Evolutionary conservation across 1,284 basidiomycete genomes (phyloP).

Genomic region (Cerioporus squamosus): DNA sequence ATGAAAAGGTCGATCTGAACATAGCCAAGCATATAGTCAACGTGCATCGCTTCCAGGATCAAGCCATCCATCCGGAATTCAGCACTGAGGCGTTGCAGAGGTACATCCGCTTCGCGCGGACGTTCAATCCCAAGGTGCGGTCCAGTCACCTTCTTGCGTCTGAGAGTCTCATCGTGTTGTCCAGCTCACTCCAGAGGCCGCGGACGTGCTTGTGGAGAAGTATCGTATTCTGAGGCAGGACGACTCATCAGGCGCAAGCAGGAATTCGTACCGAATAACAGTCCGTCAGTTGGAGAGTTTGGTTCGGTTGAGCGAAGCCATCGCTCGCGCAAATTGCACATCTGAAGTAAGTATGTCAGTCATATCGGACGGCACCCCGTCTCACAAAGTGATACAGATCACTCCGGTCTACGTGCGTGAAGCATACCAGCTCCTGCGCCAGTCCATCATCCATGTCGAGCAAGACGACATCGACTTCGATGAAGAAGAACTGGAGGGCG

Average conservation of each 20-base stretch:
- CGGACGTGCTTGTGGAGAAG: slow-evolving; percentile 94
- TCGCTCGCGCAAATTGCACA: slow-evolving; percentile 95
- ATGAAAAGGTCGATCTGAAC: slow-evolving; percentile 90
- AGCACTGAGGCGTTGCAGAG: slow-evolving; percentile 95
- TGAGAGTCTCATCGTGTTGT: neutral
- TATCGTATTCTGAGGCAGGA: slow-evolving; percentile 94
- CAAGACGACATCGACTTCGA: slow-evolving; percentile 99
- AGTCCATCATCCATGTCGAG: slow-evolving; percentile 99
- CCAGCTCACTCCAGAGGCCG: slow-evolving; percentile 91
- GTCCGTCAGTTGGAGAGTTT: slow-evolving; percentile 97
- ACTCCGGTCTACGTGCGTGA: slow-evolving; percentile 94
- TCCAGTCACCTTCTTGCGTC: slow-evolving; percentile 46
- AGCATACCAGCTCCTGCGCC: slow-evolving; percentile 90
- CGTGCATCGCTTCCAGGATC: slow-evolving; percentile 95
- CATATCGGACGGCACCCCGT: neutral
- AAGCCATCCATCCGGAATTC: slow-evolving; percentile 95
- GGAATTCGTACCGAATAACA: slow-evolving; percentile 95
- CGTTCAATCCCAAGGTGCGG: slow-evolving; percentile 94
- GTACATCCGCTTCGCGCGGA: slow-evolving; percentile 96
- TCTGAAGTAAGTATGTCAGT: slow-evolving; percentile 62
- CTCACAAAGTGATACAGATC: slow-evolving; percentile 56
- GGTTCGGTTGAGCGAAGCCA: slow-evolving; percentile 96
- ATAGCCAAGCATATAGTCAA: slow-evolving; percentile 98
- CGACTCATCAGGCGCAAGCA: slow-evolving; percentile 85
- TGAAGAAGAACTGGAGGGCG: slow-evolving; percentile 81